These are phyloP conservation scores for Corrigiola litoralis DNA, from an alignment of 179 eudicot genomes.

Conservation along the genomic window DNA sequence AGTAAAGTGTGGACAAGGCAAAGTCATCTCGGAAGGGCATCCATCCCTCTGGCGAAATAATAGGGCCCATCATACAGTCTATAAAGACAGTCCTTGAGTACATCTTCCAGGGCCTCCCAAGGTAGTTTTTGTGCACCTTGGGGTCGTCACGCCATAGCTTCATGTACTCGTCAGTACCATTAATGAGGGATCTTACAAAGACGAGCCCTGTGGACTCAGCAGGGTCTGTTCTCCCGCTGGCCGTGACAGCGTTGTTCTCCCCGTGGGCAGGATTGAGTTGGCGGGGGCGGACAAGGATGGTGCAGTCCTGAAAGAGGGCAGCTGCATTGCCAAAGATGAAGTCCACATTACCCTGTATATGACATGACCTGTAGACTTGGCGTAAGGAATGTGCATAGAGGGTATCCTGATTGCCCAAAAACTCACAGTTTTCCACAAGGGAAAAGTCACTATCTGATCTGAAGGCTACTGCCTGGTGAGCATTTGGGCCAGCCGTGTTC, in stretches of 20 bases:
- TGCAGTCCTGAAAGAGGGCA: slow-evolving; percentile 39
- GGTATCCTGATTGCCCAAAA: slow-evolving; percentile 48
- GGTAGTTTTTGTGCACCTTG: slow-evolving; percentile 29
- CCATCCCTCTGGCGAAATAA: slow-evolving; percentile 36
- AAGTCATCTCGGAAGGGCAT: slow-evolving; percentile 31
- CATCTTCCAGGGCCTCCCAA: slow-evolving; percentile 48
- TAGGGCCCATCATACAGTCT: slow-evolving; percentile 18
- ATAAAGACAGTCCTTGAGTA: slow-evolving; percentile 36
- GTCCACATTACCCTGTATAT: slow-evolving; percentile 45
- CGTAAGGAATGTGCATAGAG: slow-evolving; percentile 41
- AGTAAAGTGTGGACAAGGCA: slow-evolving; percentile 32
- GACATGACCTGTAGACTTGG: slow-evolving; percentile 37
- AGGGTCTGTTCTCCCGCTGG: slow-evolving; percentile 39
- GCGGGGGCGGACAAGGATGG: slow-evolving; percentile 36
- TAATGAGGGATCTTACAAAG: slow-evolving; percentile 22
- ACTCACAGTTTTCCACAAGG: slow-evolving; percentile 29
- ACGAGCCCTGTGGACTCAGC: slow-evolving; percentile 36
- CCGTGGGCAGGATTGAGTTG: slow-evolving; percentile 24
- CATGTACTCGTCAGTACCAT: slow-evolving; percentile 37
- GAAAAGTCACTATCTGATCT: slow-evolving; percentile 38
- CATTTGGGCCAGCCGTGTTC: slow-evolving; percentile 46
- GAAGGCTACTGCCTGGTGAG: slow-evolving; percentile 55
- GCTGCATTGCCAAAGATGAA: slow-evolving; percentile 53
- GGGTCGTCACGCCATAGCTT: slow-evolving; percentile 30
- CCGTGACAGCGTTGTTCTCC: slow-evolving; percentile 39